phyloP scores from a whole-genome alignment of 768 basidiomycete species.

The Boletus coccyginus region DNA sequence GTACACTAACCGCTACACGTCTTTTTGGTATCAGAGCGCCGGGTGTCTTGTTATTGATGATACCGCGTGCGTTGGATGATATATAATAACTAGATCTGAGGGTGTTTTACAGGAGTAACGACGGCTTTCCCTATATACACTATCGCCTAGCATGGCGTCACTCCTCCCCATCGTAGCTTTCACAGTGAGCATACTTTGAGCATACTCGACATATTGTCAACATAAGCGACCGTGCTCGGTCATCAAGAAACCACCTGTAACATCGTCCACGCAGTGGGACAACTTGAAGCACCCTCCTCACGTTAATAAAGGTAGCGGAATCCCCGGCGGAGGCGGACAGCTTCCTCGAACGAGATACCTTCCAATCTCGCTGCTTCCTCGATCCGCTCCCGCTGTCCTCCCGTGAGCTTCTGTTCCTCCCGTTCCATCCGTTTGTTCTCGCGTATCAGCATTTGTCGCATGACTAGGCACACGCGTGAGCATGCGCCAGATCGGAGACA shows the following conservation, averaged over 20 bases:
- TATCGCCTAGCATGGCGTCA: background rate
- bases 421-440: conserved; percentile 52
- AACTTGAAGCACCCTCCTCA: background rate
- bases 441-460: conserved; percentile 43
- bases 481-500: background rate
- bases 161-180: background rate
- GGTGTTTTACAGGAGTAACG: background rate
- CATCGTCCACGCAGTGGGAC: too few relatives aligned
- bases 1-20: conserved; percentile 5
- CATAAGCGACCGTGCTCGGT: background rate
- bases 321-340: conserved; percentile 51
- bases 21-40: conserved; percentile 12
- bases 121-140: too few relatives aligned
- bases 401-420: conserved; percentile 43
- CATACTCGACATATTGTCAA: background rate
- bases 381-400: conserved; percentile 47
- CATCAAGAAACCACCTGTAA: background rate
- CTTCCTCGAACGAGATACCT: conserved; percentile 58
- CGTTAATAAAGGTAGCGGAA: conserved; percentile 27
- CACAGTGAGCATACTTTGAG: too few relatives aligned
- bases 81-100: background rate
- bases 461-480: conserved; percentile 29
- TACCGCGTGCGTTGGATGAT: background rate
- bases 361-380: conserved; percentile 59
- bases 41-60: conserved; percentile 6